Conservation (phyloP, 495 filamentous ascomycete genomes). For the Zalerion maritima region DNA sequence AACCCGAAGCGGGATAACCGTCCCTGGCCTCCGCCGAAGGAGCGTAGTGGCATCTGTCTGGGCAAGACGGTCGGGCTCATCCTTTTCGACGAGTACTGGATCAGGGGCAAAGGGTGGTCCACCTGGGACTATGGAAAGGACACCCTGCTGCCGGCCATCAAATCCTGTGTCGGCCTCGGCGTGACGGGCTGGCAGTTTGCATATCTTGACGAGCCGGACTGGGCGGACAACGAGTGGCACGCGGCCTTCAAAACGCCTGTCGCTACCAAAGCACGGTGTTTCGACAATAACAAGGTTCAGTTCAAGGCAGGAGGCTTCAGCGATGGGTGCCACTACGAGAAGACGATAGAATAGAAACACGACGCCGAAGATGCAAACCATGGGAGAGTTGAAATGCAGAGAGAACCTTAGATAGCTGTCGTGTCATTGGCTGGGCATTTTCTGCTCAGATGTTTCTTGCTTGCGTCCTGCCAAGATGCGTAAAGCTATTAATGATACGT, state of each 20-base stretch:
- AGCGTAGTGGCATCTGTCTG: slow-evolving; percentile 8
- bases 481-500: too few species aligned
- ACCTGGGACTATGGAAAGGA: slow-evolving; percentile 7
- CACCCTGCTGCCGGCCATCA: slow-evolving; percentile 1
- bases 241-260: slow-evolving; percentile 8
- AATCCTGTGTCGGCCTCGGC: slow-evolving; percentile 8
- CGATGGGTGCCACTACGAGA: too few species aligned
- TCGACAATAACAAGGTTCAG: slow-evolving; percentile 11
- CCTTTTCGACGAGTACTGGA: slow-evolving; percentile 4
- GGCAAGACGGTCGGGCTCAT: slow-evolving; percentile 7
- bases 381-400: too few species aligned
- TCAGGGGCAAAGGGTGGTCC: slow-evolving; percentile 7
- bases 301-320: slow-evolving; percentile 1
- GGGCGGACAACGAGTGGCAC: slow-evolving; percentile 9
- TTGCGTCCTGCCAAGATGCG: too few species aligned
- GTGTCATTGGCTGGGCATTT: too few species aligned
- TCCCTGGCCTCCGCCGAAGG: slow-evolving; percentile 6
- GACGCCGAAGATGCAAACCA: too few species aligned
- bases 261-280: slow-evolving; percentile 5
- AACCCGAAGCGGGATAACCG: slow-evolving; percentile 5
- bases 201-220: slow-evolving; percentile 9
- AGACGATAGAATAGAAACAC: too few species aligned
- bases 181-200: slow-evolving; percentile 9
- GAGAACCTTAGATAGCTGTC: too few species aligned
- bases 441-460: too few species aligned